Base-by-base conservation (phyloP, 2,329 filamentous ascomycete species). In the Hortaea sp. region DNA sequence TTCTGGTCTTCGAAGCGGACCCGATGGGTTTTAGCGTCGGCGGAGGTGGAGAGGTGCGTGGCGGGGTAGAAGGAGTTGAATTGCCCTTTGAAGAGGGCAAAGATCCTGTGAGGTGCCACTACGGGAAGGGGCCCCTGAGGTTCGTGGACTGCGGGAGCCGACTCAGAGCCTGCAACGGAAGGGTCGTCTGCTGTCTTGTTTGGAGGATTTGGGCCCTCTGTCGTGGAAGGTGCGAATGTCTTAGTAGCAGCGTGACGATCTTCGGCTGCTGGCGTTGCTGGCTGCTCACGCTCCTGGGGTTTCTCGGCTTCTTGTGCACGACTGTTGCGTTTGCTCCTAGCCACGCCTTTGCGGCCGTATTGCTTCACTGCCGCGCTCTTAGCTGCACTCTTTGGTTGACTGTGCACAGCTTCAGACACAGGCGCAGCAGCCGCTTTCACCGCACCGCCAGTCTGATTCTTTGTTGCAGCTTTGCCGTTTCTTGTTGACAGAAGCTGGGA, bases 11-110 rank as follows among this genome's bases (percentile, higher is more conserved):
- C 72, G 43, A 69, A 75, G n/a, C 66, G 64, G 27, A 75, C 55
- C 10, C 65, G 60, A 53, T 74, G 72, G 29, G 69, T 69, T 34
- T 55, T 55, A 1, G 57, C 55, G 43, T 70, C 64, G 0, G 66
- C 59, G 13, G 70, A 64, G 11, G 62, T 64, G 2, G 72, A 74
- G 31, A 79, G 59, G 53, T 73, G 81, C n/a, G 71, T 77, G 6
- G 75, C 79, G 41, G 79, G 77, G 56, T 78, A 80, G 57, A 75
- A 82, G n/a, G 65, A 69, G 44, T 71, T 70, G 39, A 43, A 56
- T 41, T 67, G 71, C n/a, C 66, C 66, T 52, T 71, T 77, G 70
- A 78, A 82, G 29, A 69, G 67, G 6, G 78, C 77, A 50, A 81
- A 70, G 0, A 82, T 70, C 49, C 79, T 70, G 45, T 75, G 74